These are phyloP conservation scores for Sugiyamaella japonica DNA, from an alignment of 1,139 yeast species.

Conservation along the genomic window DNA sequence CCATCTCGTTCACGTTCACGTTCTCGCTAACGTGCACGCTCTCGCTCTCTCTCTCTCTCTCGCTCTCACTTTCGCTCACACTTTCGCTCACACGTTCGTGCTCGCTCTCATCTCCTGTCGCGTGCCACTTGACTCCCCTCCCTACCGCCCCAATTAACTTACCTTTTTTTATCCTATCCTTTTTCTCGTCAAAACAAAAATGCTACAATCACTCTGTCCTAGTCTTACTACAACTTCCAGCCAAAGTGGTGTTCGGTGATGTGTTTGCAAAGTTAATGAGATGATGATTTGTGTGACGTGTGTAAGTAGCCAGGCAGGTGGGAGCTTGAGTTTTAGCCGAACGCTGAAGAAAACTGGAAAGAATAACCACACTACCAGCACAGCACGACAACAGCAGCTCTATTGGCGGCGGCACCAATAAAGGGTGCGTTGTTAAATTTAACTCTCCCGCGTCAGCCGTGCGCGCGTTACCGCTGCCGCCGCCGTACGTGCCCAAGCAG, in stretches of 20 bases:
- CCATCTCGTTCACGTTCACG: too few relatives aligned
- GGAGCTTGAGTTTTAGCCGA: conserved; percentile 12
- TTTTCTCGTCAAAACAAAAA: background rate
- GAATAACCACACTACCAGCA: conserved; percentile 2
- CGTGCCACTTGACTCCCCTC: too few relatives aligned
- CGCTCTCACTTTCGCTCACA: too few relatives aligned
- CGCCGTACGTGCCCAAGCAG: too few relatives aligned
- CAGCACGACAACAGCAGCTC: too few relatives aligned
- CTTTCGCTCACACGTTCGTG: too few relatives aligned
- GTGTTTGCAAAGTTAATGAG: background rate
- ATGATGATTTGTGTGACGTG: conserved; percentile 10
- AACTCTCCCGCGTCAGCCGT: background rate
- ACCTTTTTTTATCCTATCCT: background rate
- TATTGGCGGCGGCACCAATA: conserved; percentile 5
- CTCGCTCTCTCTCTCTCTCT: background rate
- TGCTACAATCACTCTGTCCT: background rate
- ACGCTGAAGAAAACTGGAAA: conserved; percentile 8
- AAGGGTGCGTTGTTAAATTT: conserved; percentile 13
- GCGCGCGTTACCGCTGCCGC: too few relatives aligned
- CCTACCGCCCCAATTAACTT: background rate
- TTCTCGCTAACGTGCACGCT: too few relatives aligned
- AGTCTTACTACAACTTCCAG: too few relatives aligned
- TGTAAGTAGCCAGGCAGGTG: background rate
- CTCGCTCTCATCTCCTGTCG: background rate
- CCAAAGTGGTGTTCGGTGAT: background rate